These are phyloP conservation scores for Citrus australasica DNA, from an alignment of 345 rosid species.

Conservation along the genomic window DNA sequence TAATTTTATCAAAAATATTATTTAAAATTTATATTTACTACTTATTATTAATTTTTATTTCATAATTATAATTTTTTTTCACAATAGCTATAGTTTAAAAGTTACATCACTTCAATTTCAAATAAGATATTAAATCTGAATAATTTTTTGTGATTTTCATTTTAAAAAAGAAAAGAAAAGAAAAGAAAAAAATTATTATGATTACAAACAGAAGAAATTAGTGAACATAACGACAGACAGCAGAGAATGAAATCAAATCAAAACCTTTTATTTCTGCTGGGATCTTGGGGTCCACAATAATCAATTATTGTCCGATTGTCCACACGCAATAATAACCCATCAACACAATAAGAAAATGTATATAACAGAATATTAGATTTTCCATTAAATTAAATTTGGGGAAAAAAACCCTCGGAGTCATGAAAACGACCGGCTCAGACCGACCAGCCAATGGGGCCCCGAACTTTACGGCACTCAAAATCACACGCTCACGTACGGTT, in stretches of 20 bases:
- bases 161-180: too few relatives aligned
- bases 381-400: too few relatives aligned
- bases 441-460: conserved; percentile 4
- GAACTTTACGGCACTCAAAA: conserved; percentile 10
- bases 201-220: neutral
- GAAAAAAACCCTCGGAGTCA: neutral
- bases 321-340: neutral
- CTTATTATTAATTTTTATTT: too few relatives aligned
- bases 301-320: neutral
- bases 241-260: neutral
- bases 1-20: too few relatives aligned
- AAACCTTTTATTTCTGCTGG: neutral
- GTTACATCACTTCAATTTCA: rapidly evolving
- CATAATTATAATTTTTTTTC: too few relatives aligned
- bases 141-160: too few relatives aligned
- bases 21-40: too few relatives aligned
- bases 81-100: too few relatives aligned
- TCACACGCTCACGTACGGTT: conserved; percentile 26
- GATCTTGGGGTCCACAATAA: neutral
- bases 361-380: too few relatives aligned
- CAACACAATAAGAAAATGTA: neutral
- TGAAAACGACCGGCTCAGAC: conserved; percentile 17
- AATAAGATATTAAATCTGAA: too few relatives aligned
- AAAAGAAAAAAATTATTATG: too few relatives aligned
- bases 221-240: neutral